phyloP scores from a whole-genome alignment of 208 protist species.

The Sergeia podlipaevii region DNA sequence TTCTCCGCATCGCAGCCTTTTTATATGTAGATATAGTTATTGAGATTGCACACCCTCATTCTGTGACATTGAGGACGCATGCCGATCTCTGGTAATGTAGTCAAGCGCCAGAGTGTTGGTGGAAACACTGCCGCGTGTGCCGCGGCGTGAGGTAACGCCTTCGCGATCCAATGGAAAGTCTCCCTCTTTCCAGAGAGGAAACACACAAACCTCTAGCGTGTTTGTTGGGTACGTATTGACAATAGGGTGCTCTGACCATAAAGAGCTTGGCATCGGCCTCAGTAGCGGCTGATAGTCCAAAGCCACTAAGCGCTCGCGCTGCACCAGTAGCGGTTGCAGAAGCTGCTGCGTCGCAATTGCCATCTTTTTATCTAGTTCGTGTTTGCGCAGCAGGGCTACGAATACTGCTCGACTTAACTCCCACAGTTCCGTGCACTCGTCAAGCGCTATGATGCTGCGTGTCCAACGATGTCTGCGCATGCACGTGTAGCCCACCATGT shows the following conservation, averaged over 20 bases:
- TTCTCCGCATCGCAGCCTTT: no score
- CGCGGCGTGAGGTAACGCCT: constrained; percentile 5
- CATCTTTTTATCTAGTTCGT: constrained; percentile 46
- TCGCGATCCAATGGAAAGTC: constrained; percentile 43
- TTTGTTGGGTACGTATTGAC: constrained; percentile 66
- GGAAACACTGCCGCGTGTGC: constrained; percentile 11
- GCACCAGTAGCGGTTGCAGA: constrained; percentile 55
- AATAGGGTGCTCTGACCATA: constrained; percentile 60
- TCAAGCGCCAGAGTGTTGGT: constrained; percentile 2
- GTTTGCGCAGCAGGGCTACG: constrained; percentile 51
- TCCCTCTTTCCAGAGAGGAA: constrained; percentile 66
- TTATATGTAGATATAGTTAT: no score
- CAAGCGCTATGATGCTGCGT: constrained; percentile 51
- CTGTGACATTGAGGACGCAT: constrained; percentile 7
- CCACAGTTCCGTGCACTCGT: constrained; percentile 70
- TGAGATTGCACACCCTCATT: background rate
- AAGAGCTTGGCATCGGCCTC: constrained; percentile 55
- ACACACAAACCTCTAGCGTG: constrained; percentile 21
- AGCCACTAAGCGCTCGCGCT: constrained; percentile 8
- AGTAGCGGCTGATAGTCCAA: constrained; percentile 76
- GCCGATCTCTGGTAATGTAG: constrained; percentile 14
- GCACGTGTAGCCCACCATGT: constrained; percentile 76
- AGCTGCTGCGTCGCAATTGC: constrained; percentile 57
- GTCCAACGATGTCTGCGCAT: constrained; percentile 72
- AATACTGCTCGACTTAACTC: constrained; percentile 54